Base-by-base conservation (phyloP, 1,139 yeast species). In the Geotrichum europaeum region DNA sequence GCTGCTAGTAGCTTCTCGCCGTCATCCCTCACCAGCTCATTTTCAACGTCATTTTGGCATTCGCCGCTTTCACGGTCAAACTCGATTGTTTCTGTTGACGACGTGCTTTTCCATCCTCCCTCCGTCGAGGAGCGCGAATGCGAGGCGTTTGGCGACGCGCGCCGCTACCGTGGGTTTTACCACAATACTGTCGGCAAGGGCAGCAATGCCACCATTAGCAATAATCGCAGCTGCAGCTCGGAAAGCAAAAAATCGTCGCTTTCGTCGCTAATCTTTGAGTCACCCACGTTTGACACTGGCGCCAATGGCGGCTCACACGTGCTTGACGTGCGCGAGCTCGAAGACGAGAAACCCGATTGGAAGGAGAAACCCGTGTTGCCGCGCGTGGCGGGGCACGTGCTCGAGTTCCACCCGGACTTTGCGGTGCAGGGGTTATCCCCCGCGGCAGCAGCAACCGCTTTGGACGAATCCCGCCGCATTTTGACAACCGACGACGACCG, bases 341-440 rank as follows among this genome's bases (percentile, higher is more conserved):
- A 34, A 1, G 9, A 10, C 9, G 15, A 12, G 4, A 15, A 34
- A 13, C n/a, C n/a, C 40, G 9, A 34, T 15, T 34, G n/a, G n/a
- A n/a, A 34, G 6, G n/a, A 12, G 12, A 34, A 34, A n/a, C 40
- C 40, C 18, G 40, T 34, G n/a, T 15, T 47, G 7, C 43, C 52
- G 7, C 57, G 52, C 20, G 57, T 55, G 13, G 57, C 57, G 10
- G 57, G 57, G 22, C 45, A 28, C 22, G 25, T 49, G 7, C 18
- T 13, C 47, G 32, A 55, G 43, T 55, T 55, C 40, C 57, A 55
- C 28, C 52, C 57, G 3, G 57, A 55, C 43, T 55, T 55, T 49
- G 52, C 36, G 2, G 13, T 55, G n/a, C 57, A 55, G 34, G 57
- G 53, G 4, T 32, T 34, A 4, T 34, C 40, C 12, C 40, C 15